Percentiles rank a stretch among this genome's conserved stretches.
phyloP scores from a whole-genome alignment of 1,284 basidiomycete species.

The Ustilago loliicola region DNA sequence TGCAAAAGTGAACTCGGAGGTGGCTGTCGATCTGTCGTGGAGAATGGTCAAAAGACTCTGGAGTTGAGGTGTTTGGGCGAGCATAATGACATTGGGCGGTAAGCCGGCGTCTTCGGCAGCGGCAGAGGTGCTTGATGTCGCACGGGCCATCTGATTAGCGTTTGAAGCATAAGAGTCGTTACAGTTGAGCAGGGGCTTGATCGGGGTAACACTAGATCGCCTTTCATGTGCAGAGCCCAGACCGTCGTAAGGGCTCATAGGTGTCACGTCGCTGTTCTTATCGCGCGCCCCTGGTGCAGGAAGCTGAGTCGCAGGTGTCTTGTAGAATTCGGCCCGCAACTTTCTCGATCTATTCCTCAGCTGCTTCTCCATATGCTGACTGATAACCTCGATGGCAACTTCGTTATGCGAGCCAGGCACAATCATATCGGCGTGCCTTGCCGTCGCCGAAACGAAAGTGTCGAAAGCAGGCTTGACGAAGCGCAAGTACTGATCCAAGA shows the following conservation, averaged over 20 bases:
- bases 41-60: slow-evolving; percentile 79
- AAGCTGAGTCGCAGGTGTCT: slow-evolving; percentile 40
- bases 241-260: slow-evolving; percentile 38
- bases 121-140: slow-evolving; percentile 15
- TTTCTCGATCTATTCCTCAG: slow-evolving; percentile 71
- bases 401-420: slow-evolving; percentile 66
- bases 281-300: background rate
- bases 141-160: slow-evolving; percentile 13
- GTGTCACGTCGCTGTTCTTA: background rate
- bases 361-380: slow-evolving; percentile 88
- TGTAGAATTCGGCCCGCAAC: slow-evolving; percentile 56
- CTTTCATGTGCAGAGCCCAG: slow-evolving; percentile 37
- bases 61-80: slow-evolving; percentile 86
- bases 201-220: slow-evolving; percentile 19
- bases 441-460: slow-evolving; percentile 91
- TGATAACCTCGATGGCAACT: slow-evolving; percentile 88
- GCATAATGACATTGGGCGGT: slow-evolving; percentile 76
- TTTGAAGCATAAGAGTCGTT: slow-evolving; percentile 20
- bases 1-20: slow-evolving; percentile 87
- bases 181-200: slow-evolving; percentile 24
- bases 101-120: slow-evolving; percentile 39
- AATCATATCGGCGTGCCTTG: slow-evolving; percentile 81
- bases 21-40: slow-evolving; percentile 77
- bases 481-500: slow-evolving; percentile 92
- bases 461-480: slow-evolving; percentile 90